Evolutionary conservation across 2,329 filamentous ascomycete genomes (phyloP).

Genomic region (Anthostomella pinea): DNA sequence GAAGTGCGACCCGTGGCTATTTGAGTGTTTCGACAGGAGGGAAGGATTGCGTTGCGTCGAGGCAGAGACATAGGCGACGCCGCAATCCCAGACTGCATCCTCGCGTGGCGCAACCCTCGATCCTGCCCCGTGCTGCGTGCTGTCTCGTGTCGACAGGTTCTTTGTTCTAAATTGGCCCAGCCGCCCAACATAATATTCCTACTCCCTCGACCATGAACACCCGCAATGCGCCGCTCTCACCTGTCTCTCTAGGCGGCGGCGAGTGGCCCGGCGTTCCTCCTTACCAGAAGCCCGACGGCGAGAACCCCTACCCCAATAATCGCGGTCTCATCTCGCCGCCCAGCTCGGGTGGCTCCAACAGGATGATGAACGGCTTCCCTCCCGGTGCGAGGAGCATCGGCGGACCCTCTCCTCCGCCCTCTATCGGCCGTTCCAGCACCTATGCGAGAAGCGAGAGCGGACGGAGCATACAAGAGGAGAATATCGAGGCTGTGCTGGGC

Average conservation of each 20-base stretch:
- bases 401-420: conserved; percentile 81
- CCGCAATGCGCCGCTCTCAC: conserved; percentile 74
- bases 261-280: conserved; percentile 74
- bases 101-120: neutral
- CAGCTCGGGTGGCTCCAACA: conserved; percentile 61
- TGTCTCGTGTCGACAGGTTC: conserved; percentile 3
- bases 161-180: conserved; percentile 19
- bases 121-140: no score
- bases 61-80: neutral
- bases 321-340: conserved; percentile 66
- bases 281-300: conserved; percentile 57
- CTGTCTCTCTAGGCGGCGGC: conserved; percentile 78
- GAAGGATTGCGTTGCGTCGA: no score
- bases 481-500: conserved; percentile 60
- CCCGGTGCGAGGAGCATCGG: conserved; percentile 55
- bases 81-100: no score
- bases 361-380: conserved; percentile 60
- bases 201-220: conserved; percentile 58
- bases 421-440: conserved; percentile 80
- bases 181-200: conserved; percentile 13
- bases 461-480: conserved; percentile 58
- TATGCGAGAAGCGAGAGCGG: conserved; percentile 67
- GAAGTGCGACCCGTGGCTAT: no score
- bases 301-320: conserved; percentile 51
- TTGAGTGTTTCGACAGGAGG: no score